Percentiles rank a stretch among this genome's conserved stretches.
phyloP scores from a whole-genome alignment of 257 asterid species.

The Rauvolfia tetraphylla region DNA sequence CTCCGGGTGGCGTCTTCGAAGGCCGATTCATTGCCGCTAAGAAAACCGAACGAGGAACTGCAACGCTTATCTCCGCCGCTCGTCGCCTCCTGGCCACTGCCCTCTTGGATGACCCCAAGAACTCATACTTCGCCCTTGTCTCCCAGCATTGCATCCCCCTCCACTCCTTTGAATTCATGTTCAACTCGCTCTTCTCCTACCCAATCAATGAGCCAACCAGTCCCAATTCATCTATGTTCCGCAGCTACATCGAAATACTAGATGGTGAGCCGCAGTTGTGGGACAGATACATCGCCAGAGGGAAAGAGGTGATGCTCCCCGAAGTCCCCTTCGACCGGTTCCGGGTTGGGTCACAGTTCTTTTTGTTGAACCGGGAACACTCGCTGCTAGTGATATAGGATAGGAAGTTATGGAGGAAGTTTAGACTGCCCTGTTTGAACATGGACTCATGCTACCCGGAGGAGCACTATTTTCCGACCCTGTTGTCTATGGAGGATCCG shows the following conservation, averaged over 20 bases:
- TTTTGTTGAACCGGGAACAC: slow-evolving; percentile 47
- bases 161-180: slow-evolving; percentile 51
- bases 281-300: slow-evolving; percentile 61
- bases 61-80: slow-evolving; percentile 72
- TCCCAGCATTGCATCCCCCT: slow-evolving; percentile 70
- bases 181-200: slow-evolving; percentile 38
- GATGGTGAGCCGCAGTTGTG: slow-evolving; percentile 44
- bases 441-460: slow-evolving; percentile 64
- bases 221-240: slow-evolving; percentile 12
- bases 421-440: slow-evolving; percentile 50
- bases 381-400: slow-evolving; percentile 49
- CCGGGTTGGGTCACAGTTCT: slow-evolving; percentile 77
- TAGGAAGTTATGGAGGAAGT: slow-evolving; percentile 60
- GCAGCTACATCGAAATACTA: slow-evolving; percentile 70
- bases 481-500: slow-evolving; percentile 74
- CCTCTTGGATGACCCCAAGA: slow-evolving; percentile 52
- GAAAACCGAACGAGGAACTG: slow-evolving; percentile 47
- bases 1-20: slow-evolving; percentile 55
- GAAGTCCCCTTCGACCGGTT: slow-evolving; percentile 51
- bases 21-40: slow-evolving; percentile 48
- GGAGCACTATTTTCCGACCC: slow-evolving; percentile 78
- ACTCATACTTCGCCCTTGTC: slow-evolving; percentile 57
- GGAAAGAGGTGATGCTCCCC: slow-evolving; percentile 53
- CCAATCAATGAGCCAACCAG: slow-evolving; percentile 16
- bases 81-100: slow-evolving; percentile 84